Base-by-base conservation (phyloP, 2,329 filamentous ascomycete genomes). In the Emericellopsis atlantica region DNA sequence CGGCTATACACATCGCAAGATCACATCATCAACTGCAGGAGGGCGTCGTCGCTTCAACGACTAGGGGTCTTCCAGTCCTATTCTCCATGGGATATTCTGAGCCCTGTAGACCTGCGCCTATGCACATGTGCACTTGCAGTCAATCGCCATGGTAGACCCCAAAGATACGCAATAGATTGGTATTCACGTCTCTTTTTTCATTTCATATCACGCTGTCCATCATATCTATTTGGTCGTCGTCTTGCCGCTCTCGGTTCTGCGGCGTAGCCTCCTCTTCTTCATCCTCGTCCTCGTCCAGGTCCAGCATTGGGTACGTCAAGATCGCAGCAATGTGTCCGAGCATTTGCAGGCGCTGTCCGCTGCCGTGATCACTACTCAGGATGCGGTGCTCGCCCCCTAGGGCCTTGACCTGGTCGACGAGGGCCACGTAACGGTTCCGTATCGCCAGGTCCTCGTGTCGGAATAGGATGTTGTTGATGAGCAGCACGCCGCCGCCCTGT, bases 301-400 rank as follows among this genome's bases (percentile, higher is more conserved):
- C 88, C 15, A 76, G 65, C 32, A 96, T 72, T 0, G 92, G 89
- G 57, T 89, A 98, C 11, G 90, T 95, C 47, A 95, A 65, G 23
- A 95, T 82, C 2, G 88, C 88, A 14, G 90, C 92, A 46, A 98
- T 82, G 15, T 88, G 84, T 1, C 92, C 89, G 45, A 96, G 59
- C 11, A 80, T 83, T 49, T 89, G 85, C 12, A 98, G 62, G 44
- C 88, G 70, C 64, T 83, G 82, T 1, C 92, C 92, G 57, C 89
- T 95, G 65, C 95, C 90, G 59, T 96, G 90, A 54, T 93, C 83
- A 52, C 84, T 89, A 59, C 90, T 96, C 23, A 96, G 63, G n/a
- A 96, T 76, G 41, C 85, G 71, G 1, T 87, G 85, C 48, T 95
- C 88, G 2, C 90, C 92, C 5, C 90, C 92, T 47, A 87, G 81